phyloP scores from a whole-genome alignment of 2,329 filamentous ascomycete genomes.

The Fusarium lyarnte region DNA sequence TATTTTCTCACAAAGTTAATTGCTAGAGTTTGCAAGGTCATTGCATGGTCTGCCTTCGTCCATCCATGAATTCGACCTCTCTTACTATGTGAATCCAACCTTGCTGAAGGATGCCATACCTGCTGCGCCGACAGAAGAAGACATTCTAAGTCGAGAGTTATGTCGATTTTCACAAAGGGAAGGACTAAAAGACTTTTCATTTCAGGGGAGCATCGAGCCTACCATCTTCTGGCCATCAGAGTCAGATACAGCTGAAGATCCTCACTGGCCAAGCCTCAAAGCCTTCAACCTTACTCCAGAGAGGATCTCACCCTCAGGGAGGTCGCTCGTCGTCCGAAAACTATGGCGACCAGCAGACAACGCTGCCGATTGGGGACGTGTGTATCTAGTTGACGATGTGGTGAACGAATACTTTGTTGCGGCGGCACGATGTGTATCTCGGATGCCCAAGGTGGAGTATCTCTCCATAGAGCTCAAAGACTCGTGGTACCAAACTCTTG shows the following conservation, averaged over 20 bases:
- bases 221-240: slow-evolving; percentile 8
- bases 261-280: slow-evolving; percentile 8
- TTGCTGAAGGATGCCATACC: background rate
- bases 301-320: background rate
- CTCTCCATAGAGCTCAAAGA: background rate
- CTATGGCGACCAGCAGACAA: background rate
- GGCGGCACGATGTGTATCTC: background rate
- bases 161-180: background rate
- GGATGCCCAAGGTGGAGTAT: background rate
- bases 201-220: background rate
- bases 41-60: background rate
- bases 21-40: background rate
- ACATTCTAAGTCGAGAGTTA: background rate
- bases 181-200: background rate
- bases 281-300: background rate
- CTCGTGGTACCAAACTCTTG: background rate
- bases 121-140: background rate
- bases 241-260: background rate
- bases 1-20: background rate
- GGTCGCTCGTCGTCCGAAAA: background rate
- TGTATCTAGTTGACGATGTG: background rate
- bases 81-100: background rate
- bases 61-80: background rate
- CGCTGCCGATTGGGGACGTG: background rate
- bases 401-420: background rate